Evolutionary conservation across 805 yeast genomes (phyloP).

Genomic region (Wickerhamiella musiphila): DNA sequence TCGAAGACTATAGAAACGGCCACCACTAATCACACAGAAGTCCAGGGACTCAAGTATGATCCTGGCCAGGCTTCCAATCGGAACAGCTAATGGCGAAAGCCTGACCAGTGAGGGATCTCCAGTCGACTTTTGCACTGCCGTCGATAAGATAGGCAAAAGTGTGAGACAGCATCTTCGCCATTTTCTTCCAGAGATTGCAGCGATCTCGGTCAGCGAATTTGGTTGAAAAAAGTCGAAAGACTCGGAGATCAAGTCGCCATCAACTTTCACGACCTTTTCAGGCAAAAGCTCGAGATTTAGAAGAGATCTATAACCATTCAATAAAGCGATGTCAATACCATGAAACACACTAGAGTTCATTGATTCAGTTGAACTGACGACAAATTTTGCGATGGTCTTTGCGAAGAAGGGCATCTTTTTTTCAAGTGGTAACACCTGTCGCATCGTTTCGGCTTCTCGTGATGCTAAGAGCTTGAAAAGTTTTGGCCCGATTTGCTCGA

Average conservation of each 20-base stretch:
- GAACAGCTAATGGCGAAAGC: constrained; percentile 2
- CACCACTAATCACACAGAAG: constrained; percentile 18
- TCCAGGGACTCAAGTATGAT: constrained; percentile 14
- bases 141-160: constrained; percentile 19
- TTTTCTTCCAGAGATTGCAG: constrained; percentile 15
- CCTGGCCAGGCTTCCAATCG: constrained; percentile 4
- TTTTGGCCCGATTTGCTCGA: too few species aligned
- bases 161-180: constrained; percentile 24
- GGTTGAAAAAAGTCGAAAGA: constrained; percentile 10
- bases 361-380: neutral
- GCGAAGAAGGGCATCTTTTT: too few species aligned
- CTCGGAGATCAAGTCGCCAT: constrained; percentile 12
- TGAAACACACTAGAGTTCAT: constrained; percentile 5
- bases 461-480: too few species aligned
- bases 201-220: constrained; percentile 7
- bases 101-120: constrained; percentile 9
- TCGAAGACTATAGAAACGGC: too few species aligned
- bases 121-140: constrained; percentile 15
- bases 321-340: neutral
- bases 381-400: too few species aligned
- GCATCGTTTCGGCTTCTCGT: too few species aligned
- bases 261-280: constrained; percentile 3
- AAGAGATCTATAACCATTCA: neutral
- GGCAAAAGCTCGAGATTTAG: neutral
- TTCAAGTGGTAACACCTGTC: too few species aligned